Base-by-base conservation (phyloP, 1,139 yeast genomes). In the Lodderomyces metapsilosis region DNA sequence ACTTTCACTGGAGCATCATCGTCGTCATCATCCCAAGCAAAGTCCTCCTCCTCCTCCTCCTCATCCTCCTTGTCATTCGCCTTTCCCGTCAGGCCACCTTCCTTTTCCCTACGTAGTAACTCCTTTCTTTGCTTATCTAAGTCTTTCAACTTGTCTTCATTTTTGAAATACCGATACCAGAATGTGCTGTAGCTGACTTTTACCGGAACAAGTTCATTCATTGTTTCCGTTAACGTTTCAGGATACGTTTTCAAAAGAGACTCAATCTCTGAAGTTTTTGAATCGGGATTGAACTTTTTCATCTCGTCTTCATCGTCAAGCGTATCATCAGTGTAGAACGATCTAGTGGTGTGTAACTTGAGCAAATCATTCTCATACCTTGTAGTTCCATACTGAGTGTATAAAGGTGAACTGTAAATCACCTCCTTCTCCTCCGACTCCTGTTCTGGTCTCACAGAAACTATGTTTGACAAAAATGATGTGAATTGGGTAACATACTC, bases 111-210 rank as follows among this genome's bases (percentile, higher is more conserved):
- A 21, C 66, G 64, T 39, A 87, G 66, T 37, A 88, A 65, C 43
- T 74, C 74, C 59, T 80, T 83, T 51, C 96, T 76, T 55, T 79
- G 77, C 49, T 71, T 68, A 51, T 88, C 96, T 50, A 79, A 82
- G 22, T 74, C 74, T 36, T 78, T 69, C 37, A 88, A 77, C 48
- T 73, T 72, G 13, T 65, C 62, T 43, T 78, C 78, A 57, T 77
- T 71, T 45, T 65, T 69, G 59, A 80, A 86, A 62, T 88, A 91
- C 37, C 83, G 73, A 36, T 69, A 66, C 98, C 98, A 91, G 59
- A 91, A 91, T 36, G 68, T 67, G 23, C 73, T 68, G 51, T 81
- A 84, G 1, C 80, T 54, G 12, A 88, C 65, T 48, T 74, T 61
- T 2, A 72, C 77, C 0, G 95, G 95, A 1, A 88, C 95, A 10